Base-by-base conservation (phyloP, 2,329 filamentous ascomycete genomes). In the Aureobasidium sp. region DNA sequence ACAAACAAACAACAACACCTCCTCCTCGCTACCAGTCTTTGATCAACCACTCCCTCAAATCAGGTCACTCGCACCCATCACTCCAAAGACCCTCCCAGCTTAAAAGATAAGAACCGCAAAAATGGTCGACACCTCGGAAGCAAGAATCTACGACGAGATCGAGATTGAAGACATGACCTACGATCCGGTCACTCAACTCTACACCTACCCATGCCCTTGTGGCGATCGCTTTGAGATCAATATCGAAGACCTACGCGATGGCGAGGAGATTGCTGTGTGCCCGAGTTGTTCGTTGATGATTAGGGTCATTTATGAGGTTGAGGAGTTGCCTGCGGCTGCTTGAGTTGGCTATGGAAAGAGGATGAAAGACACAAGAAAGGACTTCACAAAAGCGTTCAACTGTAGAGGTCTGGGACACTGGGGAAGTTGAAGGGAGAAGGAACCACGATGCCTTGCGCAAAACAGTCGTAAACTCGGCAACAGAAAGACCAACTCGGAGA, bases 221-320 rank as follows among this genome's bases (percentile, higher is more conserved):
- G 94, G 94, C 78, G 94, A 99, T 78, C 85, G 90, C 63, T 99
- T 99, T 78, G 90, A 97, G 78, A 97, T 94, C 71, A 84, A 83
- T 25, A 85, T 97, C 61, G 85, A 82, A 61, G 92, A 97, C 74
- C 79, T 99, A 69, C 83, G 87, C 62, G 92, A 97, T 71, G 90
- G 90, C 65, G 86, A 93, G 73, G 92, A 97, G 68, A 91, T 99
- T 71, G 94, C 89, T n/a, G 90, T 97, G 11, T 99, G 94, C 70
- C 94, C 94, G 27, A 97, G 92, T 73, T 99, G 94, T 76, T 97
- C 92, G 74, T 78, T 99, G 69, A 96, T 96, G 91, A 96, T 99
- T 62, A 79, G 88, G 63, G 92, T 99, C 15, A 95, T 99, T 50
- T 99, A 91, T 69, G 94, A 97, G 41, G 66, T 83, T 77, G 77